These are phyloP conservation scores for Thecaphora thlaspeos DNA, from an alignment of 1,284 basidiomycete genomes.

Conservation along the genomic window DNA sequence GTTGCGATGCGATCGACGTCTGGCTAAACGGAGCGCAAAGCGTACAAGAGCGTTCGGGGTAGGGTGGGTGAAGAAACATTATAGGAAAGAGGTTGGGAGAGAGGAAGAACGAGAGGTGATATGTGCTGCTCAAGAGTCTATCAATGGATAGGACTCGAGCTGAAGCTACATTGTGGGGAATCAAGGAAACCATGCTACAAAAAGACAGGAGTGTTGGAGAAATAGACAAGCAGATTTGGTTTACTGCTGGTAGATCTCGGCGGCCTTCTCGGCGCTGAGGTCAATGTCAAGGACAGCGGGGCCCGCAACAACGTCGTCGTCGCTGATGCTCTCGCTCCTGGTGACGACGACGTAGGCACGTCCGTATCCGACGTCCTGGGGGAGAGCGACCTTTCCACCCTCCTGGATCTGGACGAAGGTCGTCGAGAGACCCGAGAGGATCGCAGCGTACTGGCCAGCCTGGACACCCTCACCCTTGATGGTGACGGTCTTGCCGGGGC, in stretches of 20 bases:
- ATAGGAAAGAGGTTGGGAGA: too few species aligned
- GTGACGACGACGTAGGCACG: slow-evolving; percentile 59
- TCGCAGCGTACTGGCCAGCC: slow-evolving; percentile 58
- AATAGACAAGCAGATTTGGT: too few species aligned
- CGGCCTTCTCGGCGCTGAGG: slow-evolving; percentile 30
- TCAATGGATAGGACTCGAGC: too few species aligned
- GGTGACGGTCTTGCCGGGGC: slow-evolving; percentile 47
- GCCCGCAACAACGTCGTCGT: slow-evolving; percentile 62
- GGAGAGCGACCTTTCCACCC: slow-evolving; percentile 56
- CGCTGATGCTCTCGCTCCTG: slow-evolving; percentile 58
- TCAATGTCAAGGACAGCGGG: slow-evolving; percentile 60
- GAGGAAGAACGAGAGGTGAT: too few species aligned
- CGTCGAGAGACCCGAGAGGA: slow-evolving; percentile 59
- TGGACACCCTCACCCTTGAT: slow-evolving; percentile 55
- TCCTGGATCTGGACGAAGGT: slow-evolving; percentile 41
- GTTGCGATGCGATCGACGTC: too few species aligned
- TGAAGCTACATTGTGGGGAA: too few species aligned
- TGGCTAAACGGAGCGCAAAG: too few species aligned
- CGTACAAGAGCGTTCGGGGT: too few species aligned
- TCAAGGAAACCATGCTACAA: too few species aligned
- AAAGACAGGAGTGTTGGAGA: too few species aligned
- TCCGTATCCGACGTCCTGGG: slow-evolving; percentile 57
- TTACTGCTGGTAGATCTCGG: slow-evolving; percentile 14
- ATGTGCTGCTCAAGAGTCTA: too few species aligned
- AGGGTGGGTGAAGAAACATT: too few species aligned